Evolutionary conservation across 768 basidiomycete species (phyloP), one percentile per base, ranked within the genome.

Genomic region (Sporobolomyces phaffii): DNA sequence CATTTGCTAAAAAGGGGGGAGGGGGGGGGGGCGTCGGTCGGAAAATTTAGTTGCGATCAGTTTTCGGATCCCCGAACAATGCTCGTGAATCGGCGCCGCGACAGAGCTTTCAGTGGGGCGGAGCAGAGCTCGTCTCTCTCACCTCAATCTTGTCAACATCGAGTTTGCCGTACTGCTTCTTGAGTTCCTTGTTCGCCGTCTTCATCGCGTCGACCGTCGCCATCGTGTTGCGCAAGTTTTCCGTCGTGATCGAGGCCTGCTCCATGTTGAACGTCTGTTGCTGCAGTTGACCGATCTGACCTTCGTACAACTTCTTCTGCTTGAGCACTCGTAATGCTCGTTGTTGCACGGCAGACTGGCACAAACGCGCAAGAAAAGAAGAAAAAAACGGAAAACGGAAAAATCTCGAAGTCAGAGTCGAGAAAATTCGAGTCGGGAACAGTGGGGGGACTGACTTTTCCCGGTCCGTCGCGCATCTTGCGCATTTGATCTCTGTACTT

Each of bases 181-280:
- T 85, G 79, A 99, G 83, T 78, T 97, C 93, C 80, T 93, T 97
- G 80, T 97, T 98, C 22, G 96, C 93, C 22, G 83, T 75, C 76
- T 91, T 85, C 92, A 99, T 97, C 8, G 92, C 96, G 72, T 96
- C 91, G 33, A 98, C 85, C 0, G 96, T 97, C 17, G 91, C 94
- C 94, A 99, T 98, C 74, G 96, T 98, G 77, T 97, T 98, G 70
- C 91, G 86, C 74, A 98, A 78, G 78, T 98, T 98, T 80, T 98
- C 96, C n/a, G 94, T 98, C 13, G 90, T 87, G 74, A 98, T 85
- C 18, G 89, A 84, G 17, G 93, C 88, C 60, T 89, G 91, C 80
- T 99, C 93, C 89, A 98, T 98, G 79, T 99, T 98, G 81, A 91
- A 98, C 28, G 90, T 87, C 78, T 98, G 96, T 77, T 98, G 96